Conservation (phyloP, 1,284 basidiomycete genomes). For the Ustilago tritici region DNA sequence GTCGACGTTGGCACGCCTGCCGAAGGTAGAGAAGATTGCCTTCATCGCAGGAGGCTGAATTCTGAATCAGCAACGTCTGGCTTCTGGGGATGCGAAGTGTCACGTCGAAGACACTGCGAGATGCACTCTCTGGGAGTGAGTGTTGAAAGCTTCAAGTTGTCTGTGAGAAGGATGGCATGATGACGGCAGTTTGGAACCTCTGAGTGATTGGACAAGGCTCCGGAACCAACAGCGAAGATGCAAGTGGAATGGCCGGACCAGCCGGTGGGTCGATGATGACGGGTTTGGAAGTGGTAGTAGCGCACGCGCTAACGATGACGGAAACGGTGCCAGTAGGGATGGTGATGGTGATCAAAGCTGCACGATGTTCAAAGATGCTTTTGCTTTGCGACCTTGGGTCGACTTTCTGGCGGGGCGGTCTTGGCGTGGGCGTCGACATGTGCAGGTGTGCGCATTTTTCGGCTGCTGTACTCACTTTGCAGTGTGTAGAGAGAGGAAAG, state of each 20-base stretch:
- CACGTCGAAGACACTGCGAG: background rate
- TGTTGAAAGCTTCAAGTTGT: background rate
- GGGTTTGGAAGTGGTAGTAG: background rate
- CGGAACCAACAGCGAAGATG: background rate
- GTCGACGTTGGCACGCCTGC: slow-evolving; percentile 26
- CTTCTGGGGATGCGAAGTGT: background rate
- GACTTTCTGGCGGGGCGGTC: background rate
- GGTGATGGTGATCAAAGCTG: background rate
- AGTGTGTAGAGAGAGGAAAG: background rate
- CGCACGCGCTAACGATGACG: background rate
- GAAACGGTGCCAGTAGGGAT: background rate
- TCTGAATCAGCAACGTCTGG: too few relatives aligned
- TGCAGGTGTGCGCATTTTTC: background rate
- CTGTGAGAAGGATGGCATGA: background rate
- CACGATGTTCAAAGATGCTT: background rate
- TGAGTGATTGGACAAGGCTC: background rate
- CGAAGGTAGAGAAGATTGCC: slow-evolving; percentile 35
- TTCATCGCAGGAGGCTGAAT: slow-evolving; percentile 16
- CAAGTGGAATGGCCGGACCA: background rate
- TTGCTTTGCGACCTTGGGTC: background rate
- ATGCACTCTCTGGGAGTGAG: background rate
- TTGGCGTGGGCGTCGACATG: slow-evolving; percentile 7
- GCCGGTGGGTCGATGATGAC: background rate
- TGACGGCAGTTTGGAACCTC: background rate
- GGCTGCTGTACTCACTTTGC: background rate